Percentiles rank a stretch among this genome's conserved stretches.
Evolutionary conservation across 1,284 basidiomycete genomes (phyloP).

Genomic region (Sanghuangporus weigelae): DNA sequence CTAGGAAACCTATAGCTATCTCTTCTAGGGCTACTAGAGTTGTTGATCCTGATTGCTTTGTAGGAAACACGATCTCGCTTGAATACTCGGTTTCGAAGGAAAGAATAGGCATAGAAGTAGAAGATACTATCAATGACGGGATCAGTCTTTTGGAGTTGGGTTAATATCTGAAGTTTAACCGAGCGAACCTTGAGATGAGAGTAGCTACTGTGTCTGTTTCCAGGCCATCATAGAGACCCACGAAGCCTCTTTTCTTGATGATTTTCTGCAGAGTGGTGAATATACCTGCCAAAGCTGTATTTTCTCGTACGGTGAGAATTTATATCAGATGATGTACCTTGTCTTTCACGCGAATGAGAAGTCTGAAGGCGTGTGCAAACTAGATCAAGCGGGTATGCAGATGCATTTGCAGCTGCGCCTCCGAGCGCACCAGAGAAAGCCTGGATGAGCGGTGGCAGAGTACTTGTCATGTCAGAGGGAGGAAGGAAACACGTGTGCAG

Average conservation of each 20-base stretch:
- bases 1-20: conserved; percentile 44
- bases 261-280: conserved; percentile 34
- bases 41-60: conserved; percentile 22
- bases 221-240: conserved; percentile 45
- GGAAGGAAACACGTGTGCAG: not conserved
- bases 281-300: no score
- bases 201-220: conserved; percentile 47
- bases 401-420: conserved; percentile 45
- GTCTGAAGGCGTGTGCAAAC: conserved; percentile 41
- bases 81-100: conserved; percentile 27
- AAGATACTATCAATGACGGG: conserved; percentile 34
- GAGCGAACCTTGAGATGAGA: conserved; percentile 44
- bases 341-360: not conserved
- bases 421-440: conserved; percentile 52
- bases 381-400: conserved; percentile 51
- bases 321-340: not conserved
- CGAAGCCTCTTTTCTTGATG: conserved; percentile 34
- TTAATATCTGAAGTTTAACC: not conserved
- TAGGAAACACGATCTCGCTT: conserved; percentile 4
- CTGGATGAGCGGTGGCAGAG: conserved; percentile 50
- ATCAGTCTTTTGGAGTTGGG: not conserved
- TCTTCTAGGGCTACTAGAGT: conserved; percentile 31
- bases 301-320: no score
- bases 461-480: conserved; percentile 44
- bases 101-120: conserved; percentile 42